Evolutionary conservation across 805 yeast genomes (phyloP).

Genomic region (Lipomyces starkeyi): DNA sequence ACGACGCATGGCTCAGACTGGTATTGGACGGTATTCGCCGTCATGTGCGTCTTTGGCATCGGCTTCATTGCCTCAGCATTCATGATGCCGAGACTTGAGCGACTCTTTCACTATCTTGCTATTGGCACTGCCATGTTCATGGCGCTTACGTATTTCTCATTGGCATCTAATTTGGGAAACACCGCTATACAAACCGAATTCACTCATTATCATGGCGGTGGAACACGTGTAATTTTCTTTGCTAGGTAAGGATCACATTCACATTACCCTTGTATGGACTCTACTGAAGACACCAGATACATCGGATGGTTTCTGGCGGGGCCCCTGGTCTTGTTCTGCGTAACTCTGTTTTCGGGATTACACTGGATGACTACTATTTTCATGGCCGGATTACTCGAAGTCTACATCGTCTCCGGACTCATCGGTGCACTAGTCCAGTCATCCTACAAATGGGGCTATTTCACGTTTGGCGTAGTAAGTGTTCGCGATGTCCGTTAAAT

Average conservation of each 20-base stretch:
- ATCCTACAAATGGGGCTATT: conserved; percentile 40
- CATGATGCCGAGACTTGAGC: conserved; percentile 43
- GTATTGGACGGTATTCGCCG: conserved; percentile 67
- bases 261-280: neutral
- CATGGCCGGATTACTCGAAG: conserved; percentile 50
- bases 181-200: conserved; percentile 56
- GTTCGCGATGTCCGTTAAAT: neutral
- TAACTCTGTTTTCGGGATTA: conserved; percentile 46
- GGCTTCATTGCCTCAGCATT: conserved; percentile 39
- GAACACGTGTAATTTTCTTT: conserved; percentile 60
- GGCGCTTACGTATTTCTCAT: conserved; percentile 59
- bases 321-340: conserved; percentile 52
- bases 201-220: conserved; percentile 52
- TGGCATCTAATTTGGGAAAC: conserved; percentile 66
- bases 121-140: conserved; percentile 51
- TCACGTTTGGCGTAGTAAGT: conserved; percentile 54
- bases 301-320: conserved; percentile 64
- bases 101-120: conserved; percentile 51
- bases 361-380: conserved; percentile 44
- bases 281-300: conserved; percentile 39
- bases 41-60: conserved; percentile 50
- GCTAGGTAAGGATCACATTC: conserved; percentile 43
- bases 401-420: conserved; percentile 59
- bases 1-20: conserved; percentile 68
- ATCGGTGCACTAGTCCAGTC: conserved; percentile 42